phyloP scores from a whole-genome alignment of 495 filamentous ascomycete species.

The Pyrenula massariospora region DNA sequence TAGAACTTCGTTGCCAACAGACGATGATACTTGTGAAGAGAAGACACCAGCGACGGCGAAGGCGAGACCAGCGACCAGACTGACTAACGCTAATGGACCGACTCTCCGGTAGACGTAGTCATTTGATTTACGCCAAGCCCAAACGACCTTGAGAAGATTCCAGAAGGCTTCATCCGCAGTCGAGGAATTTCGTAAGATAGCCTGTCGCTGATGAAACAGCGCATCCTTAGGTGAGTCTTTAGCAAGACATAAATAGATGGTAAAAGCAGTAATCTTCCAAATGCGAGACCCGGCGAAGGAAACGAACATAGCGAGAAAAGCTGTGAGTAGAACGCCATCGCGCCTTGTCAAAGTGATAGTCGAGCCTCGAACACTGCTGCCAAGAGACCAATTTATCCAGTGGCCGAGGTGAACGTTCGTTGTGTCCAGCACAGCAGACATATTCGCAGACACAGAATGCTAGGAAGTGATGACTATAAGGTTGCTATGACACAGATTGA shows the following conservation, averaged over 20 bases:
- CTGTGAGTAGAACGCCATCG: constrained; percentile 5
- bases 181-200: constrained; percentile 3
- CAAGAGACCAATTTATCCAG: no score
- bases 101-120: background rate
- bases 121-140: no score
- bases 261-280: constrained; percentile 8
- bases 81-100: no score
- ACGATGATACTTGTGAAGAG: constrained; percentile 5
- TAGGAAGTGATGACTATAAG: no score
- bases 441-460: no score
- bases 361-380: no score
- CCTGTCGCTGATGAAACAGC: constrained; percentile 9
- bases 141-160: background rate
- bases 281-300: constrained; percentile 3
- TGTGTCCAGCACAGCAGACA: no score
- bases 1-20: no score
- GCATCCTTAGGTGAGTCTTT: background rate
- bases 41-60: constrained; percentile 4
- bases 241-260: background rate
- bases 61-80: background rate
- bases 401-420: no score
- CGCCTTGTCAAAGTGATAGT: constrained; percentile 7
- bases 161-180: constrained; percentile 1
- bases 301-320: constrained; percentile 11
- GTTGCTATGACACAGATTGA: no score